phyloP scores from a whole-genome alignment of 257 asterid species.

The Thymus mandschuricus region DNA sequence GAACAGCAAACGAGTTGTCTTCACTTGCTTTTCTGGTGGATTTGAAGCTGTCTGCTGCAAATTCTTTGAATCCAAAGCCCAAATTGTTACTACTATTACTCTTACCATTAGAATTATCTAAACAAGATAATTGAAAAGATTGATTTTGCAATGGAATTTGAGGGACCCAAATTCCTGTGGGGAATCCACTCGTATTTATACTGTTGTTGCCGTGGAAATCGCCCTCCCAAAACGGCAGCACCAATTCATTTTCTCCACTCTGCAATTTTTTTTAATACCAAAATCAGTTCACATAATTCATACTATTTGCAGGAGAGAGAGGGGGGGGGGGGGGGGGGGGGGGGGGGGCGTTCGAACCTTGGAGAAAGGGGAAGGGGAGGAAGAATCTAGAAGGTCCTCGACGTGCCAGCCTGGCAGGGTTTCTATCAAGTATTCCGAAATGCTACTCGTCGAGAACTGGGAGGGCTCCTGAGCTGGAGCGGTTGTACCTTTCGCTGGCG shows the following conservation, averaged over 20 bases:
- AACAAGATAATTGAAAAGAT: not conserved
- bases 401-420: slow-evolving; percentile 91
- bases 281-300: too few species aligned
- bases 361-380: slow-evolving; percentile 43
- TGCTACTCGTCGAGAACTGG: slow-evolving; percentile 48
- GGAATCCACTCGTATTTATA: slow-evolving; percentile 29
- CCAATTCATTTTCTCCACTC: slow-evolving; percentile 50
- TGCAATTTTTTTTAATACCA: slow-evolving; percentile 16
- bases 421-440: slow-evolving; percentile 81
- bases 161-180: slow-evolving; percentile 73
- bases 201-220: slow-evolving; percentile 34
- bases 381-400: slow-evolving; percentile 74
- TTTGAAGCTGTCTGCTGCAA: slow-evolving; percentile 29
- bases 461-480: not conserved
- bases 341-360: slow-evolving; percentile 44
- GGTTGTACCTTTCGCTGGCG: slow-evolving; percentile 37
- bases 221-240: slow-evolving; percentile 58
- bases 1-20: slow-evolving; percentile 73
- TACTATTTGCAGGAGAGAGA: too few species aligned
- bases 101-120: not conserved
- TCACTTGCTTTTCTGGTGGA: slow-evolving; percentile 53
- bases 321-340: too few species aligned
- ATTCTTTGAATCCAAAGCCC: slow-evolving; percentile 47
- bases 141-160: slow-evolving; percentile 43
- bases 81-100: not conserved